These are phyloP conservation scores for Hyphodiscus sp. DNA, from an alignment of 2,329 filamentous ascomycete species.

Conservation along the genomic window DNA sequence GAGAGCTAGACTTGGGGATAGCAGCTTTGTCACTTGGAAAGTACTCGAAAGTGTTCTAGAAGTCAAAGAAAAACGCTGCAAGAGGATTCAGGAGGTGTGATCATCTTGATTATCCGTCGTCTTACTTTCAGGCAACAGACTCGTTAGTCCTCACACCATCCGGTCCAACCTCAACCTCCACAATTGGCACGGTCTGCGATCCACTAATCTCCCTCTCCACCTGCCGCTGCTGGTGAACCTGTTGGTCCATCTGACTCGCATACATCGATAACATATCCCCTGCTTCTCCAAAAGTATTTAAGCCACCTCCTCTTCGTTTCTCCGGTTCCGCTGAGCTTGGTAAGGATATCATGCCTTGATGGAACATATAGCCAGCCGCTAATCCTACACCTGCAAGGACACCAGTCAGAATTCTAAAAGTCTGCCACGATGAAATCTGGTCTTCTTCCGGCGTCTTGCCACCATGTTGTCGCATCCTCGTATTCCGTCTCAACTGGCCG, in stretches of 20 bases:
- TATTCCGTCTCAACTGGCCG: constrained; percentile 24
- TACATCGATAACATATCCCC: constrained; percentile 22
- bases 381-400: constrained; percentile 26
- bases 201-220: constrained; percentile 9
- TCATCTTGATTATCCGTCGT: too few species aligned
- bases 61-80: too few species aligned
- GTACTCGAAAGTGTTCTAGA: too few species aligned
- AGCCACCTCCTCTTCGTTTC: constrained; percentile 11
- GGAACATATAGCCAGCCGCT: constrained; percentile 28
- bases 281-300: constrained; percentile 24
- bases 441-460: constrained; percentile 20
- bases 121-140: background rate
- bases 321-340: constrained; percentile 1
- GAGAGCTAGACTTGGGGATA: too few species aligned
- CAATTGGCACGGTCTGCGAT: constrained; percentile 10
- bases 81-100: too few species aligned
- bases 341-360: constrained; percentile 27
- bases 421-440: constrained; percentile 16
- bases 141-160: background rate
- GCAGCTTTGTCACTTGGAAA: too few species aligned
- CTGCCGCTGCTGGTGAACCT: constrained; percentile 11
- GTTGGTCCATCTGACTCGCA: constrained; percentile 17
- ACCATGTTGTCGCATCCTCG: constrained; percentile 19
- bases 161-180: constrained; percentile 18
- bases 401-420: constrained; percentile 23